phyloP scores from a whole-genome alignment of 257 asterid species.

The Fraxinus cuspidata region DNA sequence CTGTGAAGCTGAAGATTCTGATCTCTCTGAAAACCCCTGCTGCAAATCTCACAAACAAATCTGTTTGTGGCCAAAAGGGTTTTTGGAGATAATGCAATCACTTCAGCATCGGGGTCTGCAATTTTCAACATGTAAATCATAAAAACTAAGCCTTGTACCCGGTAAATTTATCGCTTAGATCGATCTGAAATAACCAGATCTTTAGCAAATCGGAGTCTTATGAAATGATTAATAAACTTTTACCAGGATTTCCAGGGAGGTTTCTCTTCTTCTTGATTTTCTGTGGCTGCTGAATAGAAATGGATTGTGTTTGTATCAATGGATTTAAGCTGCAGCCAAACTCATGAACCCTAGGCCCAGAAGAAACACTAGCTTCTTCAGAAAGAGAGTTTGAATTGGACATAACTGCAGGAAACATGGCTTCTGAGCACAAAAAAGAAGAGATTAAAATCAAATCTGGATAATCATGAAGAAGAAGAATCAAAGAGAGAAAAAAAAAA shows the following conservation, averaged over 20 bases:
- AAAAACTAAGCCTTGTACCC: no score
- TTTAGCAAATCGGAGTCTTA: background rate
- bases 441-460: no score
- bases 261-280: conserved; percentile 78
- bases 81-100: conserved; percentile 79
- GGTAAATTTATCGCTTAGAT: background rate
- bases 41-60: conserved; percentile 83
- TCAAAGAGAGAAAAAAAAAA: conserved; percentile 18
- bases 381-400: conserved; percentile 49
- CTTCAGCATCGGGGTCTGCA: conserved; percentile 88
- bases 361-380: conserved; percentile 55
- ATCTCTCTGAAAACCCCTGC: conserved; percentile 86
- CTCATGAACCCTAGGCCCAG: conserved; percentile 53
- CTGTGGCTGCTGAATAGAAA: conserved; percentile 39
- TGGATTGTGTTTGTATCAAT: conserved; percentile 34
- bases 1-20: conserved; percentile 89
- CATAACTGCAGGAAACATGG: conserved; percentile 52
- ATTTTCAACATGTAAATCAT: background rate
- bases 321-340: conserved; percentile 44
- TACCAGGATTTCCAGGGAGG: conserved; percentile 92
- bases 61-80: conserved; percentile 75
- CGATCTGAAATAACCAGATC: background rate
- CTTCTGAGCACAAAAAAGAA: conserved; percentile 18
- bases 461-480: conserved; percentile 15
- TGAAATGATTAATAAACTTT: background rate